Evolutionary conservation across 2,329 filamentous ascomycete species (phyloP).

Genomic region (Epichloe elymi): DNA sequence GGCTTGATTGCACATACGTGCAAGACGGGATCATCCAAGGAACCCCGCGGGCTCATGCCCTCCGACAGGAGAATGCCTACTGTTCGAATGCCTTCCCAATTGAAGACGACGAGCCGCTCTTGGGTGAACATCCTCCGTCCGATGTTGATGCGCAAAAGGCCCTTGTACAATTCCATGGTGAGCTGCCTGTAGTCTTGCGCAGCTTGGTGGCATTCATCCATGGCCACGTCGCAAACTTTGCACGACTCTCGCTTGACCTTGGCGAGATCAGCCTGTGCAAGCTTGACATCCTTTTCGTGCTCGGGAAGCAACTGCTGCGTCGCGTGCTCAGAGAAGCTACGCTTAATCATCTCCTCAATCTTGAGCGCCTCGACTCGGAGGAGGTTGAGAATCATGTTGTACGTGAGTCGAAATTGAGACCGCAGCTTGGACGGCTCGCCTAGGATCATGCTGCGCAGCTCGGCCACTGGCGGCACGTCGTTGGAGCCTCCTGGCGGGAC

Average conservation of each 20-base stretch:
- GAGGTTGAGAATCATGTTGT: constrained; percentile 98
- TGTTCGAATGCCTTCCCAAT: constrained; percentile 69
- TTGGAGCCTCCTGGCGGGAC: constrained; percentile 67
- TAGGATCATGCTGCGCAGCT: constrained; percentile 86
- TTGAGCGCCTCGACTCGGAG: constrained; percentile 91
- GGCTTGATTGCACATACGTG: constrained; percentile 69
- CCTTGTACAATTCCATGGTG: constrained; percentile 69
- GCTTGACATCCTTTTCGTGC: constrained; percentile 85
- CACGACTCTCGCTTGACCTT: constrained; percentile 83
- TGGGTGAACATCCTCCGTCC: constrained; percentile 67
- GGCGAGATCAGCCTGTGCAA: constrained; percentile 81
- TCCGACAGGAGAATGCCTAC: constrained; percentile 70
- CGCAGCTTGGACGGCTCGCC: constrained; percentile 90
- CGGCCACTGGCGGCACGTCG: constrained; percentile 73
- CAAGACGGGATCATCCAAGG: constrained; percentile 48
- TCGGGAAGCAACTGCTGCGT: constrained; percentile 89
- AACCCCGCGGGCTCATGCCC: constrained; percentile 49
- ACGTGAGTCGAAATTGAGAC: constrained; percentile 92
- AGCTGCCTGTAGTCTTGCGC: constrained; percentile 67
- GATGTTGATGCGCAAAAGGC: constrained; percentile 64
- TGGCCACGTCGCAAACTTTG: constrained; percentile 62
- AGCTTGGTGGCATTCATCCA: constrained; percentile 71
- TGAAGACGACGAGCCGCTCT: constrained; percentile 72
- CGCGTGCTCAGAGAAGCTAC: constrained; percentile 95
- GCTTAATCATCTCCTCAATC: constrained; percentile 99